Evolutionary conservation across 2,329 filamentous ascomycete genomes (phyloP).

Genomic region (Ophiostoma himal-ulmi): DNA sequence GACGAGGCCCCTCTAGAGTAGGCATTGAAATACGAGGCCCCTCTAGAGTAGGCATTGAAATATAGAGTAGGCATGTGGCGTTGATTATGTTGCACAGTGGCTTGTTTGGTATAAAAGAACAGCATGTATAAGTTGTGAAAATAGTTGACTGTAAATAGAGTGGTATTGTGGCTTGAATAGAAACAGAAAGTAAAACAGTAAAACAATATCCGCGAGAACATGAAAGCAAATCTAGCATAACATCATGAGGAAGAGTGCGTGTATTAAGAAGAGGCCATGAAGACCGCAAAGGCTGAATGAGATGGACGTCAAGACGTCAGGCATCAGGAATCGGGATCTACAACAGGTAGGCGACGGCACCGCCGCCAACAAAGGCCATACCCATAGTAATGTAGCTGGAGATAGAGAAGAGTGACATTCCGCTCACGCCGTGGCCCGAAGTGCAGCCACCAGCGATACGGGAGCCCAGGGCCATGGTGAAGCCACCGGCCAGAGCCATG

Average conservation of each 20-base stretch:
- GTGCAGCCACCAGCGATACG: conserved; percentile 62
- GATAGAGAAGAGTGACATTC: conserved; percentile 55
- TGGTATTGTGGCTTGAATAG: not conserved
- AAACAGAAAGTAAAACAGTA: not conserved
- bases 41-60: not conserved
- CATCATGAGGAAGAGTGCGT: not conserved
- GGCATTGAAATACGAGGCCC: not conserved
- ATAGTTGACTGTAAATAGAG: not conserved
- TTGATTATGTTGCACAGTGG: not conserved
- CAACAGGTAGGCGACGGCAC: conserved; percentile 17
- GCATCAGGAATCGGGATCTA: not conserved
- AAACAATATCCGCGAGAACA: not conserved
- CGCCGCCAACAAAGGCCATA: conserved; percentile 51
- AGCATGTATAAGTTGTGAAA: not conserved
- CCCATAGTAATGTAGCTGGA: conserved; percentile 58
- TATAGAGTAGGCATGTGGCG: not conserved
- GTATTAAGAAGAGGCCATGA: not conserved
- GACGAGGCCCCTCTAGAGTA: not conserved
- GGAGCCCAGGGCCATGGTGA: conserved; percentile 53
- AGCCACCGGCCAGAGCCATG: conserved; percentile 48
- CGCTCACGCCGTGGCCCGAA: conserved; percentile 63
- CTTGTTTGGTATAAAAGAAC: not conserved
- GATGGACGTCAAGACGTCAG: not conserved
- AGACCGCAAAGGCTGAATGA: not conserved
- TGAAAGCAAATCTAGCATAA: not conserved